Evolutionary conservation across 2,329 filamentous ascomycete genomes (phyloP).

Genomic region (Fusarium sp.): DNA sequence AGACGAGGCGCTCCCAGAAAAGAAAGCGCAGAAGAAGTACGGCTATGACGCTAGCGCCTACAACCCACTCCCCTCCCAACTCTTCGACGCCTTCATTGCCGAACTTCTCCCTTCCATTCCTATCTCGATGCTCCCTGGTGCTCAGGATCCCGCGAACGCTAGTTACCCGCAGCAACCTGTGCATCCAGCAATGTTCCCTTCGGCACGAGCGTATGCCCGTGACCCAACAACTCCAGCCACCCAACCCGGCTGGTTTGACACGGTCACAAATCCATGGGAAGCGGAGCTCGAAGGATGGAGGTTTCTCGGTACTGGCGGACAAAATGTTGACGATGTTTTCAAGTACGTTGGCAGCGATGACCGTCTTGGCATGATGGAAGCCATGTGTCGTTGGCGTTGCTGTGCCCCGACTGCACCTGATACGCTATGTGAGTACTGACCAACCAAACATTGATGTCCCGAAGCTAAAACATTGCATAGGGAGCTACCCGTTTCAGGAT

Average conservation of each 20-base stretch:
- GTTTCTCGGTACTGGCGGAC: conserved; percentile 84
- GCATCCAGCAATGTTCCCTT: conserved; percentile 89
- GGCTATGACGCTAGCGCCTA: conserved; percentile 91
- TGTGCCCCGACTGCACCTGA: conserved; percentile 94
- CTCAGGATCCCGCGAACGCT: conserved; percentile 85
- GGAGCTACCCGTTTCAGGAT: conserved; percentile 96
- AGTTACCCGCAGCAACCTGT: conserved; percentile 93
- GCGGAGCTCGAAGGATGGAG: conserved; percentile 91
- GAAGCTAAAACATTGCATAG: conserved; percentile 53
- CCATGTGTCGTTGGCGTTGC: conserved; percentile 90
- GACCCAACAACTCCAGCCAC: conserved; percentile 49
- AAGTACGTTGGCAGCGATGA: conserved; percentile 86
- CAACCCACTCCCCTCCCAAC: conserved; percentile 83
- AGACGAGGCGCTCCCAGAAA: conserved; percentile 53
- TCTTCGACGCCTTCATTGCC: conserved; percentile 83
- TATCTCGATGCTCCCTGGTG: conserved; percentile 86
- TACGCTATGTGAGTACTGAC: conserved; percentile 77
- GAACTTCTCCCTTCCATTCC: conserved; percentile 85
- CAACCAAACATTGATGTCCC: too few species aligned
- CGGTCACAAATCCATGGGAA: conserved; percentile 92
- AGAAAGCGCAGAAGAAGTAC: conserved; percentile 76
- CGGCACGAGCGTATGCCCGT: conserved; percentile 72
- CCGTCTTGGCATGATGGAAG: conserved; percentile 88
- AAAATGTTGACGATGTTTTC: conserved; percentile 92
- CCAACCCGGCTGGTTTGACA: conserved; percentile 80